Evolutionary conservation across 2,329 filamentous ascomycete species (phyloP).

Genomic region (Paramyrothecium sp.): DNA sequence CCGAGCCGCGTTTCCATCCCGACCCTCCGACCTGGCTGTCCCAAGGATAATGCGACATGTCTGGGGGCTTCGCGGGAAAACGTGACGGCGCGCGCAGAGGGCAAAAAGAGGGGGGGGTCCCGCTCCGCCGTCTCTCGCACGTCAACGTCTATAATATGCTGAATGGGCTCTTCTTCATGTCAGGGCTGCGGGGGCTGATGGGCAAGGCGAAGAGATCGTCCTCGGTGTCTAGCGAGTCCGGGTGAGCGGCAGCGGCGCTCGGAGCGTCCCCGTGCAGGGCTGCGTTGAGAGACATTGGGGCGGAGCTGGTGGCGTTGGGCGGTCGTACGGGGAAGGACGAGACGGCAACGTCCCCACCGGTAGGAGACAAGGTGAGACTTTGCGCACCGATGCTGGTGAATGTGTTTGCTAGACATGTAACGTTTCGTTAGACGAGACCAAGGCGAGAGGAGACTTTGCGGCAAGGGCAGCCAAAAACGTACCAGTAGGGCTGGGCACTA

Average conservation of each 20-base stretch:
- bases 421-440: slow-evolving; percentile 13
- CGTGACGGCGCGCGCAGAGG: too few species aligned
- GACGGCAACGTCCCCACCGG: slow-evolving; percentile 30
- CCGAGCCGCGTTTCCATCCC: too few species aligned
- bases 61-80: too few species aligned
- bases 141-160: slow-evolving; percentile 39
- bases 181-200: slow-evolving; percentile 81
- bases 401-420: slow-evolving; percentile 26
- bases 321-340: slow-evolving; percentile 32
- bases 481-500: slow-evolving; percentile 55
- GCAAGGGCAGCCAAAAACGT: slow-evolving; percentile 22
- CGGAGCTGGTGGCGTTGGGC: slow-evolving; percentile 13
- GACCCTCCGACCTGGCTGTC: too few species aligned
- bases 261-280: slow-evolving; percentile 21
- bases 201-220: slow-evolving; percentile 87
- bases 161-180: slow-evolving; percentile 84
- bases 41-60: too few species aligned
- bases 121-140: background rate
- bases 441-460: background rate
- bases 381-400: slow-evolving; percentile 30
- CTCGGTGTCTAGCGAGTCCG: slow-evolving; percentile 39
- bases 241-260: slow-evolving; percentile 13
- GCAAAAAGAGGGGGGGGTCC: too few species aligned
- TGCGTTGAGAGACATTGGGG: slow-evolving; percentile 31
- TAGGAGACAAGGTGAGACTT: slow-evolving; percentile 29